Conservation (phyloP, 805 yeast species). For the Kuraishia floccosa region DNA sequence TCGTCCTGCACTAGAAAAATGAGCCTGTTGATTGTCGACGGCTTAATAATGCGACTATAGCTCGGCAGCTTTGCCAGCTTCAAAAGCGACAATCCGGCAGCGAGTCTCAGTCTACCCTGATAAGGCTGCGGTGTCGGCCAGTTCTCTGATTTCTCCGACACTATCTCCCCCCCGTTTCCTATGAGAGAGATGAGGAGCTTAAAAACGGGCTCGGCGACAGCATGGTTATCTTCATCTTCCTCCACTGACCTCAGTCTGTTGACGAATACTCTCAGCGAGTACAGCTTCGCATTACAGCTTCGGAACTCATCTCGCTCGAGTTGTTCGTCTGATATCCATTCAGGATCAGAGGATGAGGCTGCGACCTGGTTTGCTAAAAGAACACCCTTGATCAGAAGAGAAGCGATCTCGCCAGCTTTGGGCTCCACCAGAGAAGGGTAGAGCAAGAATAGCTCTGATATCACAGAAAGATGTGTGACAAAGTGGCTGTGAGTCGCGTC, state of each 20-base stretch:
- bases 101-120: conserved; percentile 51
- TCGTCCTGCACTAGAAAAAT: conserved; percentile 60
- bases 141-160: conserved; percentile 26
- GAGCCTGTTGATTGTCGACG: conserved; percentile 38
- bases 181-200: conserved; percentile 57
- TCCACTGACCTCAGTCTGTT: conserved; percentile 39
- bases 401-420: conserved; percentile 45
- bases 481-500: conserved; percentile 22
- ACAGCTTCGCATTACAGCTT: conserved; percentile 14
- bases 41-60: conserved; percentile 40
- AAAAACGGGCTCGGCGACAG: conserved; percentile 49
- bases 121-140: conserved; percentile 53
- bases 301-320: conserved; percentile 5
- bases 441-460: conserved; percentile 45
- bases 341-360: conserved; percentile 13
- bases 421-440: conserved; percentile 35
- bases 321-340: conserved; percentile 16
- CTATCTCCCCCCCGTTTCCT: conserved; percentile 71
- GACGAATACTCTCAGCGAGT: conserved; percentile 42
- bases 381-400: conserved; percentile 48
- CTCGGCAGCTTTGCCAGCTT: conserved; percentile 48
- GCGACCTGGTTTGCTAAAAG: conserved; percentile 39
- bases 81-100: conserved; percentile 55
- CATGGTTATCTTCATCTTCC: conserved; percentile 23
- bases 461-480: conserved; percentile 43